Conservation (phyloP, 2,329 filamentous ascomycete genomes). For the Fusarium burgessii region DNA sequence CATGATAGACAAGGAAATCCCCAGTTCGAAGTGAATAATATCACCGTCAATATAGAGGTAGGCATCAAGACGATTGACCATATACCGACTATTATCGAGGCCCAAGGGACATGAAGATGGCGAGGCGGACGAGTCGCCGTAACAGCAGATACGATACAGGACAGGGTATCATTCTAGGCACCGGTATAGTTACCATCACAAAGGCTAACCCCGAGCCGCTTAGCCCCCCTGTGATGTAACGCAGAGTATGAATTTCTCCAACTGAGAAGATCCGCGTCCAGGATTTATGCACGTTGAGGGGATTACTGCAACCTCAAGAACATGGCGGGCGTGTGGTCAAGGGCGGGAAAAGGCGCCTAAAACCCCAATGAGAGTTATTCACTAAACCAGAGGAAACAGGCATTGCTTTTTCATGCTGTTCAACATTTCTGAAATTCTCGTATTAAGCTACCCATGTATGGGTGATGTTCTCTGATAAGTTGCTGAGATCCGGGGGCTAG, state of each 20-base stretch:
- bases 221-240: conserved; percentile 40
- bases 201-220: conserved; percentile 3
- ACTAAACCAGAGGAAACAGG: neutral
- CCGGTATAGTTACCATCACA: conserved; percentile 5
- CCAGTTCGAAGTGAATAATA: conserved; percentile 2
- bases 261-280: conserved; percentile 42
- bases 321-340: conserved; percentile 22
- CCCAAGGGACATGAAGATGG: neutral
- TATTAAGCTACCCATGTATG: conserved; percentile 28
- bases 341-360: conserved; percentile 28
- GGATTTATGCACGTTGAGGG: conserved; percentile 39
- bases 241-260: conserved; percentile 32
- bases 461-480: conserved; percentile 26
- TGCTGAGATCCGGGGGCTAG: conserved; percentile 29
- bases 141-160: neutral
- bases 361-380: neutral
- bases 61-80: conserved; percentile 1
- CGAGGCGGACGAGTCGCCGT: conserved; percentile 6
- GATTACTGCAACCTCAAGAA: conserved; percentile 28
- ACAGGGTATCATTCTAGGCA: conserved; percentile 4
- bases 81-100: neutral
- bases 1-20: conserved; percentile 13
- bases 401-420: conserved; percentile 20
- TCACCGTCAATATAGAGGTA: conserved; percentile 6
- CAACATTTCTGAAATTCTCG: conserved; percentile 2